phyloP scores from a whole-genome alignment of 169 alveolate species.

The Eimeria necatrix region DNA sequence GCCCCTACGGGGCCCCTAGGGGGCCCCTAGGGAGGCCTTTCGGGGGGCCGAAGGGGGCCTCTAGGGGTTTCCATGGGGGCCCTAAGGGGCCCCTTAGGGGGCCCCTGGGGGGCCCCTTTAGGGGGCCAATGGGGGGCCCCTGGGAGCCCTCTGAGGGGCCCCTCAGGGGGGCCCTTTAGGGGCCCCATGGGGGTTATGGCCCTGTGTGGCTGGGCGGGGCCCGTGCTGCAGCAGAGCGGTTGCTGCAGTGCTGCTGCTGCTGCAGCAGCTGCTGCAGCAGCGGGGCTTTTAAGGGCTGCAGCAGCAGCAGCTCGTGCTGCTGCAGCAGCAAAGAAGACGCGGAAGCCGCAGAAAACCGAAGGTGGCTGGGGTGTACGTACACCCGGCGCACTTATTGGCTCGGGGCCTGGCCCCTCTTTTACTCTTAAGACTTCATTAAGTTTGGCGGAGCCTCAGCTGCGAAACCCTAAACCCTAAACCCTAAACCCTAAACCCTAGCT shows the following conservation, averaged over 20 bases:
- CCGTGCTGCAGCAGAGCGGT: background rate
- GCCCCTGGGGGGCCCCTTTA: no score
- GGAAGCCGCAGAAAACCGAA: background rate
- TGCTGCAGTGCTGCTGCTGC: background rate
- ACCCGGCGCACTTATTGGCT: background rate
- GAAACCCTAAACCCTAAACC: background rate
- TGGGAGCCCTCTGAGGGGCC: no score
- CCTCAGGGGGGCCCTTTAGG: no score
- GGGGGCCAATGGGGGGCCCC: no score
- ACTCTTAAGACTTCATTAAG: background rate
- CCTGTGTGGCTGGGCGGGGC: no score
- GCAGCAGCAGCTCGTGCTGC: background rate
- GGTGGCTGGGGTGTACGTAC: constrained; percentile 12
- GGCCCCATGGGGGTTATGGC: no score
- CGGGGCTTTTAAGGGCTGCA: background rate
- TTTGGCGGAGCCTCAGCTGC: no score
- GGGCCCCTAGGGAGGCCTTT: no score
- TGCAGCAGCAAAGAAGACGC: background rate
- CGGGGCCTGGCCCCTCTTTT: background rate
- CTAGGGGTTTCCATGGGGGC: no score
- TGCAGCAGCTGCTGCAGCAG: background rate
- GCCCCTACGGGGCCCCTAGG: no score
- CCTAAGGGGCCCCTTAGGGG: no score
- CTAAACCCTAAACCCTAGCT: background rate
- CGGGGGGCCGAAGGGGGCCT: no score